phyloP scores from a whole-genome alignment of 2,329 filamentous ascomycete species.

The Diaporthe capsici region DNA sequence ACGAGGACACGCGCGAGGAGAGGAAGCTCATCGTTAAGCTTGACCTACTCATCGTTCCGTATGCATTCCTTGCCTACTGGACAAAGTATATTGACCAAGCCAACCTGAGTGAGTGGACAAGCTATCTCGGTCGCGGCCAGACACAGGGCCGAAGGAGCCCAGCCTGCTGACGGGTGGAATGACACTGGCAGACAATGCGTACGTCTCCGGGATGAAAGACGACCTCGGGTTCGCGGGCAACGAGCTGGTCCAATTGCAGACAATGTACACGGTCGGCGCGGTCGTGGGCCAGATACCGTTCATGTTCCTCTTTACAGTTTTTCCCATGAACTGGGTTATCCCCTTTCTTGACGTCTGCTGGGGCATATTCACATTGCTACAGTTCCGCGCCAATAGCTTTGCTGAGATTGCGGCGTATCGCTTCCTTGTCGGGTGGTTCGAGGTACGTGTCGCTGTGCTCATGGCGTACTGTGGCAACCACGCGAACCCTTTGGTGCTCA shows the following conservation, averaged over 20 bases:
- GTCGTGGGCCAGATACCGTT: constrained; percentile 67
- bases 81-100: constrained; percentile 69
- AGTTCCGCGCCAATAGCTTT: constrained; percentile 64
- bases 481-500: neutral
- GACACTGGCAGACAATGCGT: constrained; percentile 62
- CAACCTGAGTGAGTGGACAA: constrained; percentile 60
- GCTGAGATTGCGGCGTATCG: constrained; percentile 66
- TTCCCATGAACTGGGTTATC: constrained; percentile 64
- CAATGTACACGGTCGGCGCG: constrained; percentile 65
- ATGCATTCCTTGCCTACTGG: constrained; percentile 69
- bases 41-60: constrained; percentile 68
- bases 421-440: constrained; percentile 68
- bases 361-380: constrained; percentile 70
- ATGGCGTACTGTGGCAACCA: neutral
- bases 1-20: constrained; percentile 64
- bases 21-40: constrained; percentile 67
- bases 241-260: constrained; percentile 68
- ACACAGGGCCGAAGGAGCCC: constrained; percentile 37
- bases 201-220: constrained; percentile 67
- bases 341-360: constrained; percentile 66
- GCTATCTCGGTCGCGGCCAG: neutral
- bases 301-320: constrained; percentile 62
- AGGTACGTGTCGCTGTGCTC: constrained; percentile 48
- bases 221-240: constrained; percentile 66
- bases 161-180: neutral